Percentiles rank a stretch among this genome's conserved stretches.
These are phyloP conservation scores for Hamamelis virginiana DNA, from an alignment of 164 flowering plant genomes.

Conservation along the genomic window DNA sequence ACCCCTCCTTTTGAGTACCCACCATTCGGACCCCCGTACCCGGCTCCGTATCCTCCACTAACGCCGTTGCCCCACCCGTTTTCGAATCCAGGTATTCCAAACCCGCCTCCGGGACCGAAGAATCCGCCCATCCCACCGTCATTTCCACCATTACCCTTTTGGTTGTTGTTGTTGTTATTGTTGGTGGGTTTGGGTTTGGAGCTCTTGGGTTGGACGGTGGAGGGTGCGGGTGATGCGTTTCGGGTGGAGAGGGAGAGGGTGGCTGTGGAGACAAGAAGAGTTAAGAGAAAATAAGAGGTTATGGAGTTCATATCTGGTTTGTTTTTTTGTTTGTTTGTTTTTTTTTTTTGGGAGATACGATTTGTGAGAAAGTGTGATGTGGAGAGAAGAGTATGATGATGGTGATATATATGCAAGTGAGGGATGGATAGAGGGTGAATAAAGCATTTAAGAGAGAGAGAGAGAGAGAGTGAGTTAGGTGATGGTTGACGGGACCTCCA, in stretches of 20 bases:
- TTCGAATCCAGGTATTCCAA: slow-evolving; percentile 53
- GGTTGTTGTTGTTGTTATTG: slow-evolving; percentile 13
- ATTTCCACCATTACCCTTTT: slow-evolving; percentile 14
- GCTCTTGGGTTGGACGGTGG: slow-evolving; percentile 17
- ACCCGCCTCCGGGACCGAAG: slow-evolving; percentile 41
- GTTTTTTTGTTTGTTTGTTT: no score
- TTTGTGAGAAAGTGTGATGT: no score
- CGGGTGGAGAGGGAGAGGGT: slow-evolving; percentile 29
- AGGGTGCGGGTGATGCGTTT: slow-evolving; percentile 22
- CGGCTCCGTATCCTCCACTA: slow-evolving; percentile 78
- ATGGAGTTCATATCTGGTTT: slow-evolving; percentile 21
- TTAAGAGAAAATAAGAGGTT: slow-evolving; percentile 23
- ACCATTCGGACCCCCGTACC: slow-evolving; percentile 68
- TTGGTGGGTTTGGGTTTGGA: slow-evolving; percentile 14
- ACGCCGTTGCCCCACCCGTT: slow-evolving; percentile 38
- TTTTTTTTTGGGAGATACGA: no score
- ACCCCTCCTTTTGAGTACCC: slow-evolving; percentile 59
- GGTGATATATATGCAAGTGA: no score
- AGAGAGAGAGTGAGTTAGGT: slow-evolving; percentile 22
- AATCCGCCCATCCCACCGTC: slow-evolving; percentile 31
- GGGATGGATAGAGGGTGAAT: no score
- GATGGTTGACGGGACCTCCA: slow-evolving; percentile 32
- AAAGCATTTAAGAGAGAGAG: not conserved
- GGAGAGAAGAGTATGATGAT: slow-evolving; percentile 1
- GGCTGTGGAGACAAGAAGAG: slow-evolving; percentile 29